Base-by-base conservation (phyloP, 139 green algal species). In the Limnomonas spitsbergensis region DNA sequence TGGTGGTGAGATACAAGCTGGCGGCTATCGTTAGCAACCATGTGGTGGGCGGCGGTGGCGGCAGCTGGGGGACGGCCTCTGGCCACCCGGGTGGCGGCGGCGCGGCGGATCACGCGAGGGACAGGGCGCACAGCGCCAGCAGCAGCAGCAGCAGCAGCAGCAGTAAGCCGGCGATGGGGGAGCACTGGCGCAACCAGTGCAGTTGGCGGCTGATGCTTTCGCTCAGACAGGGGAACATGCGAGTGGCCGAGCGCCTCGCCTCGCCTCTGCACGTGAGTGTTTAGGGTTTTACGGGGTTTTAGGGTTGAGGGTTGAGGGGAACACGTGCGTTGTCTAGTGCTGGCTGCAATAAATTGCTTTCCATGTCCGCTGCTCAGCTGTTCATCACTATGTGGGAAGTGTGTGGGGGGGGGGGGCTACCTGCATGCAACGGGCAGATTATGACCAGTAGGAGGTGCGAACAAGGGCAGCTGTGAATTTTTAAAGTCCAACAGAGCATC, bases 131-230 rank as follows among this genome's bases (percentile, higher is more conserved):
- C 14, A 20, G n/a, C n/a, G 56, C 26, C 6, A 69, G 56, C 24
- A 29, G 68, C 24, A 39, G 68, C 14, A n/a, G 34, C 36, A 47
- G 35, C 34, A 39, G 68, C 36, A 74, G 20, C 68, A 70, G 24
- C 29, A 32, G n/a, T 36, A n/a, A 32, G 68, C 68, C 68, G 31
- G 68, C 68, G 6, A 29, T 74, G 14, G 68, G 68, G 7, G 68
- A 74, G 68, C 68, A 74, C 36, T 74, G 68, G 68, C 35, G 35
- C 36, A 74, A 74, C 36, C 68, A 74, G 68, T n/a, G 24, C 68
- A 47, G 35, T 9, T 74, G 68, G 20, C 35, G 36, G 29, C 6
- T 74, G 68, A 26, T 27, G 68, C 36, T 74, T 14, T 42, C 35
- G 4, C 35, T 39, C 4, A 6, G 31, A 4, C 68, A 47, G 68